Evolutionary conservation across 768 basidiomycete species (phyloP).

Genomic region (Kwoniella mangroviensis): DNA sequence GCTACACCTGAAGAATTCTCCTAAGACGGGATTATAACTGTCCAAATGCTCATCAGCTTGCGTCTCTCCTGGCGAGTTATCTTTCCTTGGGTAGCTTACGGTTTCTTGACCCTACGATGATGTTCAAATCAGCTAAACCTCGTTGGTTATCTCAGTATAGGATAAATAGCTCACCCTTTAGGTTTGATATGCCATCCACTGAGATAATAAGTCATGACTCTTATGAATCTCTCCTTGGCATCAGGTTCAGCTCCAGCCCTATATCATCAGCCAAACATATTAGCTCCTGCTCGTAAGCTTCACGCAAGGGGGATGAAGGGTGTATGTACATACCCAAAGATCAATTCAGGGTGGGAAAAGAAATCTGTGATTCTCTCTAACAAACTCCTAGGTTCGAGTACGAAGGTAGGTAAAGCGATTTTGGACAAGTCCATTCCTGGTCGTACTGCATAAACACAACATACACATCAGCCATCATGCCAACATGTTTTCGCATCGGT

Average conservation of each 20-base stretch:
- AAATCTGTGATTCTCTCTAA: constrained; percentile 99
- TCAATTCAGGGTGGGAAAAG: constrained; percentile 95
- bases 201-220: constrained; percentile 90
- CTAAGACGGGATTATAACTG: constrained; percentile 95
- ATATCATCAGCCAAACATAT: constrained; percentile 13
- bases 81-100: constrained; percentile 64
- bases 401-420: constrained; percentile 79
- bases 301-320: background rate
- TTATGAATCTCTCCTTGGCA: constrained; percentile 87
- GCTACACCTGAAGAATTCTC: constrained; percentile 95
- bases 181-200: constrained; percentile 99
- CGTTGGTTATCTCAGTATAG: background rate
- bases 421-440: constrained; percentile 96
- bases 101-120: constrained; percentile 79
- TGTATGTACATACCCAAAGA: constrained; percentile 45
- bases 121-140: constrained; percentile 3
- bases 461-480: background rate
- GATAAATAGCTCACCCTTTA: constrained; percentile 65
- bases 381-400: constrained; percentile 95
- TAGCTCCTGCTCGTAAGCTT: background rate
- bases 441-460: constrained; percentile 57
- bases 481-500: no score
- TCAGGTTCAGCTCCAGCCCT: constrained; percentile 81
- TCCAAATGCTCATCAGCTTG: background rate
- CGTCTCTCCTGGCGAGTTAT: background rate